A percentile compares a stretch with the other conserved stretches of the same genome.
Evolutionary conservation across 2,329 filamentous ascomycete species (phyloP).

Genomic region (Fusarium setosum): DNA sequence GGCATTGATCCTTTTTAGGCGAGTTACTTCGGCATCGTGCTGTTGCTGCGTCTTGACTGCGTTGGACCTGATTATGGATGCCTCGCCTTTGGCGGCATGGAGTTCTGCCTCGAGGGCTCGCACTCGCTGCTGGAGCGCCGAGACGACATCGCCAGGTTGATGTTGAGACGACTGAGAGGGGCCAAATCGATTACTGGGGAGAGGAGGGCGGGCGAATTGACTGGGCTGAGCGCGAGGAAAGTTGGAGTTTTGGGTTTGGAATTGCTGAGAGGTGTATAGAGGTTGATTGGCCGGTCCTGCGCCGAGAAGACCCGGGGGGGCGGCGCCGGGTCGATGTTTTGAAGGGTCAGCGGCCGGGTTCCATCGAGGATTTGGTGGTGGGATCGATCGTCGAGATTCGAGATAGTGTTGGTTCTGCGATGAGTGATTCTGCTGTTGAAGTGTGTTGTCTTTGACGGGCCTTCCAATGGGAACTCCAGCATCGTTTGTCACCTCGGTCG

Average conservation of each 20-base stretch:
- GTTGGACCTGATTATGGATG: constrained; percentile 79
- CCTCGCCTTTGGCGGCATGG: constrained; percentile 75
- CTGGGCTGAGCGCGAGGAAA: constrained; percentile 50
- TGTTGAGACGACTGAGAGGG: constrained; percentile 42
- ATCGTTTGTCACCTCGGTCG: constrained; percentile 65
- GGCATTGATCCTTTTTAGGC: constrained; percentile 70
- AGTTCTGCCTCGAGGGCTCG: constrained; percentile 66
- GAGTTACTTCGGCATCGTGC: constrained; percentile 71
- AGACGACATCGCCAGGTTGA: constrained; percentile 51
- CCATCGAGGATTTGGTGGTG: constrained; percentile 53
- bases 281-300: constrained; percentile 33
- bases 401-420: constrained; percentile 34
- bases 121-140: constrained; percentile 64
- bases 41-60: constrained; percentile 70
- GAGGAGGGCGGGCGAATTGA: constrained; percentile 54
- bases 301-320: constrained; percentile 25
- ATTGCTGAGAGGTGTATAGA: constrained; percentile 45
- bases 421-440: constrained; percentile 47
- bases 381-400: constrained; percentile 42
- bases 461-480: constrained; percentile 53
- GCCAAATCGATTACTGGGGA: constrained; percentile 39
- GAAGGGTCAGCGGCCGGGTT: constrained; percentile 48
- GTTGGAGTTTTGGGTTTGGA: constrained; percentile 44
- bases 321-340: constrained; percentile 29
- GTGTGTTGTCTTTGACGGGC: constrained; percentile 50